phyloP scores from a whole-genome alignment of 768 basidiomycete genomes.

The Suillus paluster region DNA sequence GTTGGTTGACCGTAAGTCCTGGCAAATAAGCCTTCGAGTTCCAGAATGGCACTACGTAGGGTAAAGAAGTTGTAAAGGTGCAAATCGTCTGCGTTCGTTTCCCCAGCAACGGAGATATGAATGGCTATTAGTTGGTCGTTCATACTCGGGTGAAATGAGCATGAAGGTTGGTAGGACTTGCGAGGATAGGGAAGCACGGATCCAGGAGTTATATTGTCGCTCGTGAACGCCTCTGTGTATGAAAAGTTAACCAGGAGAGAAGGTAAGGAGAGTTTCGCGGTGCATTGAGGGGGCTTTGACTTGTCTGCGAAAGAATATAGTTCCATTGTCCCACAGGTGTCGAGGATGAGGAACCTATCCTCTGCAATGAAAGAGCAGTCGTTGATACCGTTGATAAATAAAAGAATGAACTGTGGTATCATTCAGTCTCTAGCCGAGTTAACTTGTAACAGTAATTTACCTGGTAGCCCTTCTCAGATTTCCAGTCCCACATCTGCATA shows the following conservation, averaged over 20 bases:
- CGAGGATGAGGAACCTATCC: constrained; percentile 50
- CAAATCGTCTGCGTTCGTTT: constrained; percentile 43
- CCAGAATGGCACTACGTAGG: constrained; percentile 46
- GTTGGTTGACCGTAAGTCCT: neutral
- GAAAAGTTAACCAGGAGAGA: constrained; percentile 46
- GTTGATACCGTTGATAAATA: constrained; percentile 50
- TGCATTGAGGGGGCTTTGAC: constrained; percentile 36
- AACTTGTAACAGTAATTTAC: neutral
- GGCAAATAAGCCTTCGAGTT: constrained; percentile 12
- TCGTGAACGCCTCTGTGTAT: constrained; percentile 61
- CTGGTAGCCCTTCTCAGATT: too few relatives aligned
- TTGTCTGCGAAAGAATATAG: constrained; percentile 48
- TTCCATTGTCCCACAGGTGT: constrained; percentile 51
- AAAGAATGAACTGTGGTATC: constrained; percentile 43
- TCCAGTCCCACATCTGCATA: too few relatives aligned
- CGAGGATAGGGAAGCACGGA: constrained; percentile 17
- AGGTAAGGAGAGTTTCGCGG: constrained; percentile 48
- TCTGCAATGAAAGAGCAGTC: constrained; percentile 57
- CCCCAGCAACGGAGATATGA: constrained; percentile 49
- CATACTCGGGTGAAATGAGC: constrained; percentile 41
- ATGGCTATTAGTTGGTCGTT: constrained; percentile 56
- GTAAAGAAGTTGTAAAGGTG: constrained; percentile 57
- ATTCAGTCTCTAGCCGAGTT: neutral
- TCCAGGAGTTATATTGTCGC: constrained; percentile 53
- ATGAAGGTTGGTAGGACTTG: neutral